A percentile compares a stretch with the other conserved stretches of the same genome.
phyloP scores from a whole-genome alignment of 2,329 filamentous ascomycete genomes.

The Paraconiothyrium sp. region DNA sequence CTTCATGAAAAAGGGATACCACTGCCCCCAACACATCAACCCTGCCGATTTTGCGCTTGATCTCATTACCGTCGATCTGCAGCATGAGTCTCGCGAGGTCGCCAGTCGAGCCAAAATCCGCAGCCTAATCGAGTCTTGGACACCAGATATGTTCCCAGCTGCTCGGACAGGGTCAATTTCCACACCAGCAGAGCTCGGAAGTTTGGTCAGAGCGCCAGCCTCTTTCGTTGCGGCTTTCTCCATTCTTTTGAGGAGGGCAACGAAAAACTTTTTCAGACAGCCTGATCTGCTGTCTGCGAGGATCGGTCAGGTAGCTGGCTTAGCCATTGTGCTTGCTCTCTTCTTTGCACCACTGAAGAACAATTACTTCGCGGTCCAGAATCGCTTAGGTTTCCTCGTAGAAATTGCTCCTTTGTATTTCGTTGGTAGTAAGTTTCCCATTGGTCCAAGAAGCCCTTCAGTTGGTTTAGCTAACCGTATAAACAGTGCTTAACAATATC shows the following conservation, averaged over 20 bases:
- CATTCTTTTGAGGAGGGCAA: slow-evolving; percentile 71
- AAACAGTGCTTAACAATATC: slow-evolving; percentile 75
- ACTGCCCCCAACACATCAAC: slow-evolving; percentile 75
- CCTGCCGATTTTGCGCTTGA: slow-evolving; percentile 82
- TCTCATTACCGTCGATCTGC: slow-evolving; percentile 78
- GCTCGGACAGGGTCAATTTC: slow-evolving; percentile 56
- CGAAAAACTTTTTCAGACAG: slow-evolving; percentile 66
- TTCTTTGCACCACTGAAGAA: slow-evolving; percentile 76
- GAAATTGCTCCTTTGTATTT: slow-evolving; percentile 77
- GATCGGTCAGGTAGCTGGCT: slow-evolving; percentile 51
- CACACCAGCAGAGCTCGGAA: slow-evolving; percentile 76
- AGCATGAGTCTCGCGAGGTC: slow-evolving; percentile 69
- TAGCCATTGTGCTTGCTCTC: slow-evolving; percentile 48
- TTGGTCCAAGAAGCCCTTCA: background rate
- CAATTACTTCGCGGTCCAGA: slow-evolving; percentile 76
- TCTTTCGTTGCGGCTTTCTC: slow-evolving; percentile 71
- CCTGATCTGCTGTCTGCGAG: slow-evolving; percentile 47
- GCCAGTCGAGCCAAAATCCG: slow-evolving; percentile 71
- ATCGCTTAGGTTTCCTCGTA: slow-evolving; percentile 76
- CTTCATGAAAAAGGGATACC: slow-evolving; percentile 67
- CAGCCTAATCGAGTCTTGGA: slow-evolving; percentile 69
- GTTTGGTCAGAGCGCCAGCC: slow-evolving; percentile 70
- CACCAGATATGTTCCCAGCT: slow-evolving; percentile 35
- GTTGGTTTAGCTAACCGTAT: slow-evolving; percentile 11
- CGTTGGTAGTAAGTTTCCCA: slow-evolving; percentile 63